phyloP scores from a whole-genome alignment of 768 basidiomycete genomes.

The Leccinum truebloodii region DNA sequence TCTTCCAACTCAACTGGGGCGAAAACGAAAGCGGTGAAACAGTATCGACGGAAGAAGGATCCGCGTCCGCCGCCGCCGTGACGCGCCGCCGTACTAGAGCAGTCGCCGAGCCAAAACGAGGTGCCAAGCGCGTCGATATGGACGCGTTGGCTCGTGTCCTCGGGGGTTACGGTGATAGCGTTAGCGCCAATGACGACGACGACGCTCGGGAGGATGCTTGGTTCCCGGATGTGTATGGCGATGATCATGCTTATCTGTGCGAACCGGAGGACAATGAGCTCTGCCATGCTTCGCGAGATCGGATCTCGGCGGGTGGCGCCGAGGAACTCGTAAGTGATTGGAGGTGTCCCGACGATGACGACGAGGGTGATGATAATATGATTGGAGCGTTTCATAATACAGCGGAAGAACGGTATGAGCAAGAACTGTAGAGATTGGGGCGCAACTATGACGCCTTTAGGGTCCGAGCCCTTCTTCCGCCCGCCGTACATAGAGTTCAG shows the following conservation, averaged over 20 bases:
- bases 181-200: conserved; percentile 23
- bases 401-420: conserved; percentile 30
- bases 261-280: conserved; percentile 15
- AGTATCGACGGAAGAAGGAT: neutral
- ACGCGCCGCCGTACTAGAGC: neutral
- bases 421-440: conserved; percentile 27
- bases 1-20: conserved; percentile 41
- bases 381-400: conserved; percentile 19
- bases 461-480: conserved; percentile 3
- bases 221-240: conserved; percentile 26
- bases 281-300: conserved; percentile 6
- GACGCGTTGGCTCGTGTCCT: conserved; percentile 57
- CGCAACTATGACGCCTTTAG: neutral
- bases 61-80: neutral
- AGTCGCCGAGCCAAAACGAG: conserved; percentile 29
- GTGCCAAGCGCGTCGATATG: conserved; percentile 50
- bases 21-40: conserved; percentile 30
- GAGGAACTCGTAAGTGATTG: conserved; percentile 46
- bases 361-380: conserved; percentile 1
- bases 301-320: conserved; percentile 23
- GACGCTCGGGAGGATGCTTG: conserved; percentile 7
- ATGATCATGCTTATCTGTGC: conserved; percentile 13
- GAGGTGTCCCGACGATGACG: conserved; percentile 43
- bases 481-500: neutral
- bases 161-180: conserved; percentile 28